Percentiles rank a stretch among this genome's conserved stretches.
Conservation (phyloP, 768 basidiomycete genomes). For the Cubamyces lactineus region DNA sequence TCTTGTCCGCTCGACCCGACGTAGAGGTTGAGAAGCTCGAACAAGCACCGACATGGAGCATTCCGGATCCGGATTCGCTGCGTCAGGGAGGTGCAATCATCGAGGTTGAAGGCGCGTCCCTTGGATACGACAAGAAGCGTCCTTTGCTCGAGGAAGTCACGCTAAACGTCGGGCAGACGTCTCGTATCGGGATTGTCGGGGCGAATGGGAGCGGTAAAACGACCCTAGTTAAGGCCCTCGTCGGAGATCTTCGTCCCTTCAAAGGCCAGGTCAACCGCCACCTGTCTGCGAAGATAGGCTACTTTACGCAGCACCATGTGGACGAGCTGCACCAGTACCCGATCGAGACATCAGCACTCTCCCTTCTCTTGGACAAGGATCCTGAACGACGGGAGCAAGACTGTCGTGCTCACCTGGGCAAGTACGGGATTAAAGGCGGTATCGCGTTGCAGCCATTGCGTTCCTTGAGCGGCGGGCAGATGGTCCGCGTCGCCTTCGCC, state of each 20-base stretch:
- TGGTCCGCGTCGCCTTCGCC: constrained; percentile 97
- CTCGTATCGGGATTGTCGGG: constrained; percentile 26
- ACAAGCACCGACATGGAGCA: constrained; percentile 23
- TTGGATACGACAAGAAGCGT: constrained; percentile 22
- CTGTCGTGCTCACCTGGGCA: constrained; percentile 21
- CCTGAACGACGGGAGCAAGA: constrained; percentile 14
- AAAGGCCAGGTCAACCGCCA: constrained; percentile 26
- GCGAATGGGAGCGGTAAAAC: constrained; percentile 32
- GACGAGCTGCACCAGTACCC: constrained; percentile 25
- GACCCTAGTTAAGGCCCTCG: constrained; percentile 27
- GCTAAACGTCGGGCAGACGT: constrained; percentile 26
- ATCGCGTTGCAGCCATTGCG: constrained; percentile 42
- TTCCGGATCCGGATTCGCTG: constrained; percentile 25
- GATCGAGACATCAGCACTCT: constrained; percentile 12
- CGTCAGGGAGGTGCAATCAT: constrained; percentile 27
- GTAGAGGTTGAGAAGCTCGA: constrained; percentile 26
- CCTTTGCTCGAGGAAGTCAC: constrained; percentile 23
- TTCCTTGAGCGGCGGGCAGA: constrained; percentile 99
- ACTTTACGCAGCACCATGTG: constrained; percentile 31
- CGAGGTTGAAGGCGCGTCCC: constrained; percentile 24
- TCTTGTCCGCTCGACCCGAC: constrained; percentile 12
- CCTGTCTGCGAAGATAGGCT: constrained; percentile 25
- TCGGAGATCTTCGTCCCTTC: constrained; percentile 25
- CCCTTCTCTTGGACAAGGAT: constrained; percentile 14
- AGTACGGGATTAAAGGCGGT: constrained; percentile 22